phyloP scores from a whole-genome alignment of 2,329 filamentous ascomycete species.

The Pezicula carpinea region DNA sequence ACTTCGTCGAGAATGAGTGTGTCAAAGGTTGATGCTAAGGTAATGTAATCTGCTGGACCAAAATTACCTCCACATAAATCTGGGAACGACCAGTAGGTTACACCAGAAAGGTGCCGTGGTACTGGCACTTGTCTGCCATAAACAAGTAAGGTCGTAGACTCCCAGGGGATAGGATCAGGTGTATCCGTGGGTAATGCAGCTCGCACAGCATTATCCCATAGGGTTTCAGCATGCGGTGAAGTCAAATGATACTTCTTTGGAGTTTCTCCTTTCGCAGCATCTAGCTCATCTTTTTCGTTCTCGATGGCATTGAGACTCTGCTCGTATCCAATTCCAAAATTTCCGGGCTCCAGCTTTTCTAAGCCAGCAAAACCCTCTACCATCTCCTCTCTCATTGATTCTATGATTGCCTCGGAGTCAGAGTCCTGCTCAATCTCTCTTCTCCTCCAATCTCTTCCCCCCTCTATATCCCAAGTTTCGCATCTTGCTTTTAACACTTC shows the following conservation, averaged over 20 bases:
- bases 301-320: constrained; percentile 1
- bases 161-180: constrained; percentile 34
- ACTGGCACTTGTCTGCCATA: constrained; percentile 63
- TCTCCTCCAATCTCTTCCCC: constrained; percentile 65
- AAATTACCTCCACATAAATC: constrained; percentile 61
- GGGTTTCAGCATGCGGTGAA: constrained; percentile 11
- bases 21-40: constrained; percentile 73
- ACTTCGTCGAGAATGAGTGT: constrained; percentile 70
- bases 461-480: constrained; percentile 81
- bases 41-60: constrained; percentile 79
- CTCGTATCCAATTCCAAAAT: constrained; percentile 5
- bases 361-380: constrained; percentile 17
- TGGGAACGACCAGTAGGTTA: constrained; percentile 62
- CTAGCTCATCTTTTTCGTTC: constrained; percentile 4
- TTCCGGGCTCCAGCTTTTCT: constrained; percentile 3
- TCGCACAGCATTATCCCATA: constrained; percentile 21
- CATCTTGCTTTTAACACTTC: constrained; percentile 73
- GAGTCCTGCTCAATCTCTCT: constrained; percentile 39
- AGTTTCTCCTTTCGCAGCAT: constrained; percentile 6
- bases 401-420: constrained; percentile 20
- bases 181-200: constrained; percentile 15
- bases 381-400: constrained; percentile 29
- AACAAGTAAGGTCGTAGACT: constrained; percentile 39
- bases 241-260: constrained; percentile 25
- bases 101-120: constrained; percentile 51